A percentile compares a stretch with the other conserved stretches of the same genome.
Conservation (phyloP, 441 rosid genomes). For the Pelargonium fulgidum region DNA sequence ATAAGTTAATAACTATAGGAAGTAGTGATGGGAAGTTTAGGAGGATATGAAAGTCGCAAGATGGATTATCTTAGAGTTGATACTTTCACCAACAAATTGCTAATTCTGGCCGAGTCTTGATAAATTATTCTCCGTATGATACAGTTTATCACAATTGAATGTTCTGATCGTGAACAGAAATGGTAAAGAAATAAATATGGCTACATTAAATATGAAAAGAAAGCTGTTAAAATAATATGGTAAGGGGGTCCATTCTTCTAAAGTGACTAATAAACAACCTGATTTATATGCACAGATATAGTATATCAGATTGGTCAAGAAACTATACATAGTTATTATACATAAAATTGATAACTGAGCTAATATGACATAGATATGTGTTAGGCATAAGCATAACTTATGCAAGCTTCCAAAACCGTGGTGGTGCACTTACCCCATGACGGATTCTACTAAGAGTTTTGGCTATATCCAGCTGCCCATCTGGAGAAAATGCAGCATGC, state of each 20-base stretch:
- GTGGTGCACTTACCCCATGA: conserved; percentile 53
- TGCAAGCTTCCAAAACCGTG: conserved; percentile 9
- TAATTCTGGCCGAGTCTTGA: too few relatives aligned
- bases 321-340: not conserved
- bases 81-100: too few relatives aligned
- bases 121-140: too few relatives aligned
- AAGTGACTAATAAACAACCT: not conserved
- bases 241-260: not conserved
- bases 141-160: too few relatives aligned
- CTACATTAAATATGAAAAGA: too few relatives aligned
- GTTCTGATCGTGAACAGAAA: too few relatives aligned
- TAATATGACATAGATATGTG: not conserved
- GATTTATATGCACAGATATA: not conserved
- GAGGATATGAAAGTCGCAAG: too few relatives aligned
- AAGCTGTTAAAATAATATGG: not conserved
- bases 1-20: too few relatives aligned
- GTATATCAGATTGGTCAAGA: not conserved
- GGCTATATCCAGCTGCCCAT: conserved; percentile 67
- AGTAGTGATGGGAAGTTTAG: too few relatives aligned
- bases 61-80: too few relatives aligned
- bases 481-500: conserved; percentile 70
- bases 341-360: not conserved
- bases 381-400: conserved; percentile 7
- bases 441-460: conserved; percentile 74
- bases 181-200: too few relatives aligned